Evolutionary conservation across 2,329 filamentous ascomycete species (phyloP).

Genomic region (Mycosphaerelloides madeirae): DNA sequence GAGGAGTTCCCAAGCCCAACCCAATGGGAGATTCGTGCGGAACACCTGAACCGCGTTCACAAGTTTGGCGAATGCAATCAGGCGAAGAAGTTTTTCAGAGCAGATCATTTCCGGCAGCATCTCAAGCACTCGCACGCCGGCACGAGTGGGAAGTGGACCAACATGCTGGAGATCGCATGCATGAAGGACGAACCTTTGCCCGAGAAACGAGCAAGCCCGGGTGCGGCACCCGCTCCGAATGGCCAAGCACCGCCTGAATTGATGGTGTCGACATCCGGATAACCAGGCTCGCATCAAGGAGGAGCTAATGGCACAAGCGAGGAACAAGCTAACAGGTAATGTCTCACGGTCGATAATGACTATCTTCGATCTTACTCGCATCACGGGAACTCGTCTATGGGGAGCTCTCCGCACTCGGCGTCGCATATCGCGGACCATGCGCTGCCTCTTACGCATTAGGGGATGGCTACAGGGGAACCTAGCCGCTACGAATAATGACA

Average conservation of each 20-base stretch:
- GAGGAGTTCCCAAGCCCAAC: slow-evolving; percentile 83
- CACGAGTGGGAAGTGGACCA: slow-evolving; percentile 97
- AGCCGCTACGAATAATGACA: not conserved
- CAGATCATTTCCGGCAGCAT: slow-evolving; percentile 97
- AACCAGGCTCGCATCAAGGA: slow-evolving; percentile 9
- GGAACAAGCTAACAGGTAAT: not conserved
- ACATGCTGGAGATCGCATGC: slow-evolving; percentile 93
- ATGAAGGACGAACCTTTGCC: slow-evolving; percentile 80
- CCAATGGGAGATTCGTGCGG: slow-evolving; percentile 81
- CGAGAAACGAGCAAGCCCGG: slow-evolving; percentile 27
- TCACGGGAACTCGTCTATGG: not conserved
- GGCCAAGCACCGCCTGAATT: slow-evolving; percentile 17
- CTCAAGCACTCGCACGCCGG: slow-evolving; percentile 96
- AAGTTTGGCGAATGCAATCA: slow-evolving; percentile 98
- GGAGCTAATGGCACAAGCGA: not conserved
- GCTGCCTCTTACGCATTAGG: not conserved
- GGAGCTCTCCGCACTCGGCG: too few relatives aligned
- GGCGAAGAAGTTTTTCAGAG: slow-evolving; percentile 95
- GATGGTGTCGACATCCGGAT: slow-evolving; percentile 24
- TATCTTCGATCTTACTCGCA: not conserved
- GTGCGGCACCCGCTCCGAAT: not conserved
- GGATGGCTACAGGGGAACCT: not conserved
- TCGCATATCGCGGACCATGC: too few relatives aligned
- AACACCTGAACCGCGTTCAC: slow-evolving; percentile 84
- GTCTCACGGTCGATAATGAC: not conserved